Evolutionary conservation across 441 rosid genomes (phyloP).

Genomic region (Euphorbia neoarborescens): DNA sequence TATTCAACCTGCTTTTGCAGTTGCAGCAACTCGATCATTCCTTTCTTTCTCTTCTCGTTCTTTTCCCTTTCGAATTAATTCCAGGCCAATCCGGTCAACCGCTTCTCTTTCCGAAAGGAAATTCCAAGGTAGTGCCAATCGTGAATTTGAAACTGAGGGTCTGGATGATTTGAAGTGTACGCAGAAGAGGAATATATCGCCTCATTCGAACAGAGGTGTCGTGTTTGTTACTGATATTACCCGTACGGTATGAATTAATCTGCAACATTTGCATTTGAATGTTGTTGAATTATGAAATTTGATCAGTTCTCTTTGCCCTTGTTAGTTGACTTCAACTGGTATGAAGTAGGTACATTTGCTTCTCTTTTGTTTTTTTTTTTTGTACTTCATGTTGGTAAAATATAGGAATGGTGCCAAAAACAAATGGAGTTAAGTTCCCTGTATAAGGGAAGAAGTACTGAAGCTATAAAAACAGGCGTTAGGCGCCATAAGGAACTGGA

Average conservation of each 20-base stretch:
- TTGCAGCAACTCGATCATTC: constrained; percentile 42
- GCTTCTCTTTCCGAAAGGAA: constrained; percentile 35
- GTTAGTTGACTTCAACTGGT: neutral
- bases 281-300: neutral
- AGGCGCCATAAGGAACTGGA: constrained; percentile 68
- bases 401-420: constrained; percentile 91
- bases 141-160: constrained; percentile 57
- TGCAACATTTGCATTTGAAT: neutral
- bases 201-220: constrained; percentile 38
- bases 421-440: constrained; percentile 55
- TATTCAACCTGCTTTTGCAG: constrained; percentile 45
- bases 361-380: too few species aligned
- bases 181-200: constrained; percentile 24
- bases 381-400: neutral
- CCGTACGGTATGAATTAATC: constrained; percentile 33
- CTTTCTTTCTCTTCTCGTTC: constrained; percentile 26
- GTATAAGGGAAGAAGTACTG: constrained; percentile 30
- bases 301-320: neutral
- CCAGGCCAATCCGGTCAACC: constrained; percentile 32
- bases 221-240: constrained; percentile 67
- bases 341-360: neutral
- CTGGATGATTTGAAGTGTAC: constrained; percentile 19
- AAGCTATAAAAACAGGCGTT: constrained; percentile 68
- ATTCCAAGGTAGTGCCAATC: constrained; percentile 13
- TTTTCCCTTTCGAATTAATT: constrained; percentile 18